Evolutionary conservation across 805 yeast genomes (phyloP).

Genomic region (Candida silvatica): DNA sequence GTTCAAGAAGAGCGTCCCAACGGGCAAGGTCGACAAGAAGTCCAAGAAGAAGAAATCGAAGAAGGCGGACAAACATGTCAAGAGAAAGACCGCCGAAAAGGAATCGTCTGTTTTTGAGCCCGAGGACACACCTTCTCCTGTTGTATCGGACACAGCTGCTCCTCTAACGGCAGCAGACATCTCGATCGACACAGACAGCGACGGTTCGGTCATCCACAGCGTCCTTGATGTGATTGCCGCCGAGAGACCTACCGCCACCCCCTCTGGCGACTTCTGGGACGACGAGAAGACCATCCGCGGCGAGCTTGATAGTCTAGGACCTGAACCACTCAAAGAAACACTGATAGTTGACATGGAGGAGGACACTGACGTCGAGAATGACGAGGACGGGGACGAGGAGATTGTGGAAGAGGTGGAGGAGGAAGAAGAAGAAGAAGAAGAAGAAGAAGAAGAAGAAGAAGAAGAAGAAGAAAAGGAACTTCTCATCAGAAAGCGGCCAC

Average conservation of each 20-base stretch:
- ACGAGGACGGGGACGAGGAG: conserved; percentile 6
- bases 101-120: not conserved
- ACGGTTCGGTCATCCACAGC: no score
- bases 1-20: conserved; percentile 12
- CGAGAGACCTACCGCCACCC: no score
- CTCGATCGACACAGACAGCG: no score
- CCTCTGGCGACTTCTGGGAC: conserved; percentile 10
- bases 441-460: conserved; percentile 1
- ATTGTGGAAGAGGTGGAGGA: conserved; percentile 5
- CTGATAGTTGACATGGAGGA: conserved; percentile 8
- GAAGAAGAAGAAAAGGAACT: conserved; percentile 3
- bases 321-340: no score
- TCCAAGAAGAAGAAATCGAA: not conserved
- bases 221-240: no score
- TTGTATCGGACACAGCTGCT: no score
- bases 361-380: conserved; percentile 8
- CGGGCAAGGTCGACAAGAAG: conserved; percentile 8
- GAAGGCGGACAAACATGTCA: not conserved
- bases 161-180: no score
- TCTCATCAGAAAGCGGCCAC: no score
- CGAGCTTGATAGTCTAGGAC: no score
- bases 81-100: not conserved
- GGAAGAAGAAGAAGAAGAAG: conserved; percentile 4
- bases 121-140: not conserved
- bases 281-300: conserved; percentile 13